Evolutionary conservation across 2,329 filamentous ascomycete species (phyloP).

Genomic region (Colletotrichum godetiae): DNA sequence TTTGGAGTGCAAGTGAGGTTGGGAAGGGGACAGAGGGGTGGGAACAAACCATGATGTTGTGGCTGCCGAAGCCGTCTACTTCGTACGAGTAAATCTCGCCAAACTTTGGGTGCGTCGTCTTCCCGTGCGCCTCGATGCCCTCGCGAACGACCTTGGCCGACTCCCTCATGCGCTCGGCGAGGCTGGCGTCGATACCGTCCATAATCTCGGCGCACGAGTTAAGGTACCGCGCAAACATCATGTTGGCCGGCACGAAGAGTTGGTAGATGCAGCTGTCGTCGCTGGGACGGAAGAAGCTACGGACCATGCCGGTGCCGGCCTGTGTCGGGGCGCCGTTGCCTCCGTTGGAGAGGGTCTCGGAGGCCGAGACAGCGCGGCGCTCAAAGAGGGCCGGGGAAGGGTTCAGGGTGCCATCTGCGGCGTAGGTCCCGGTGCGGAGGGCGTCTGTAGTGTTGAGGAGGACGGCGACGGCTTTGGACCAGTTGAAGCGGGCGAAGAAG

Average conservation of each 20-base stretch:
- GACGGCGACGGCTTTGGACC: conserved; percentile 77
- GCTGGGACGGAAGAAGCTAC: conserved; percentile 89
- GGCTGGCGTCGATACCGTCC: conserved; percentile 56
- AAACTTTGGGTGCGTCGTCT: conserved; percentile 70
- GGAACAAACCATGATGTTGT: conserved; percentile 63
- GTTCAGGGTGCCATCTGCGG: conserved; percentile 66
- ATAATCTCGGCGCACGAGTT: conserved; percentile 59
- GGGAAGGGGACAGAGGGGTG: neutral
- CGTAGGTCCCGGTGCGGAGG: conserved; percentile 81
- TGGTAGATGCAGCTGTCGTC: conserved; percentile 90
- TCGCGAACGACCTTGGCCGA: conserved; percentile 68
- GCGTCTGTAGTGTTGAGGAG: conserved; percentile 76
- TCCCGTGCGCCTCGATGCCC: conserved; percentile 77
- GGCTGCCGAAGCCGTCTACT: conserved; percentile 74
- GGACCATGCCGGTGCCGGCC: conserved; percentile 81
- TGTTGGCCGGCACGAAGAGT: conserved; percentile 90
- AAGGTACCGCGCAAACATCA: conserved; percentile 80
- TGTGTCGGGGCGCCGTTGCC: conserved; percentile 86
- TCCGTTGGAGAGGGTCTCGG: conserved; percentile 82
- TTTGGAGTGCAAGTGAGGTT: neutral
- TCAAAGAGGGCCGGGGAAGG: conserved; percentile 79
- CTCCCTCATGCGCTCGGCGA: conserved; percentile 67
- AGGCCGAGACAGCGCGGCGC: conserved; percentile 76
- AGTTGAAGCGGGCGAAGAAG: conserved; percentile 79
- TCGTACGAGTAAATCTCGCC: conserved; percentile 77